Conservation (phyloP, 768 basidiomycete species). For the Paxillus involutus region DNA sequence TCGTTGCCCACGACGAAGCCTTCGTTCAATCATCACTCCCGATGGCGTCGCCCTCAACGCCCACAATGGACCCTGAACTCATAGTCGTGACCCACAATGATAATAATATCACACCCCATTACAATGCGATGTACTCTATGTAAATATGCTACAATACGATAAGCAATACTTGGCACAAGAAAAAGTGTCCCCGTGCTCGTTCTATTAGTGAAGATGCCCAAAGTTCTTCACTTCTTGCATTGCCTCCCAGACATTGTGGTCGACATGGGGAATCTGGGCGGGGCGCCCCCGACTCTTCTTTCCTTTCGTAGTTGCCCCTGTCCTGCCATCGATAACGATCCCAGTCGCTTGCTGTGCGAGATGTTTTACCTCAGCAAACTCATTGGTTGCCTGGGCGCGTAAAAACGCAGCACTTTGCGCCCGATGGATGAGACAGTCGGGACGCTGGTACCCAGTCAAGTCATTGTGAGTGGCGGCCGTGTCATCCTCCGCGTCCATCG, state of each 20-base stretch:
- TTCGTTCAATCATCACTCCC: neutral
- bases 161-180: too few species aligned
- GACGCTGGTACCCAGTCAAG: conserved; percentile 45
- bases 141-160: neutral
- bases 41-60: neutral
- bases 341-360: conserved; percentile 58
- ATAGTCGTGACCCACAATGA: conserved; percentile 11
- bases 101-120: neutral
- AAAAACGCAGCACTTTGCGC: conserved; percentile 65
- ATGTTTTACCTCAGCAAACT: conserved; percentile 69
- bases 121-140: neutral
- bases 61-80: conserved; percentile 2
- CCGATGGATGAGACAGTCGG: conserved; percentile 67
- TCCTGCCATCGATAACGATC: conserved; percentile 31
- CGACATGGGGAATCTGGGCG: conserved; percentile 8
- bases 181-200: neutral
- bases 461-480: neutral
- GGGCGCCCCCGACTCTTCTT: conserved; percentile 10
- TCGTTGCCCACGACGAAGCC: conserved; percentile 10
- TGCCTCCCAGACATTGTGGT: conserved; percentile 16
- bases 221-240: conserved; percentile 24
- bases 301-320: conserved; percentile 30
- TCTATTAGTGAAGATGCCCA: neutral
- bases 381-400: conserved; percentile 72
- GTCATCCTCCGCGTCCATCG: conserved; percentile 44